Percentiles rank a stretch among this genome's conserved stretches.
Conservation (phyloP, 768 basidiomycete species). For the Agaricus sinodeliciosus region DNA sequence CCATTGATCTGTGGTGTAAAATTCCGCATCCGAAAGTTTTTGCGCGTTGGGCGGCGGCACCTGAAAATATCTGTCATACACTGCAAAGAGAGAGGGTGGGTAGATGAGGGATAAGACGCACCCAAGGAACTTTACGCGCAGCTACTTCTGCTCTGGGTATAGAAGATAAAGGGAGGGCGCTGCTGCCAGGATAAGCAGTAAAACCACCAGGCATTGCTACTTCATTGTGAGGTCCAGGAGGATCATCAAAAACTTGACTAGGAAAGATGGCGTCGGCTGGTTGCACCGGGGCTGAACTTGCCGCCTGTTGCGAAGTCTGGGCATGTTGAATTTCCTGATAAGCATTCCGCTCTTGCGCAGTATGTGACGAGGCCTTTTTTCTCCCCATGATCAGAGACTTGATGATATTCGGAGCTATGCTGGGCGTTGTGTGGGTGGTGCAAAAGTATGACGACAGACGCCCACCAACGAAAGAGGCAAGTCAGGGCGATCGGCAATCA, state of each 20-base stretch:
- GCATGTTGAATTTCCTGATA: conserved; percentile 5
- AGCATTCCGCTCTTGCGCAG: conserved; percentile 1
- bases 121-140: background rate
- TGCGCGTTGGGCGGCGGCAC: conserved; percentile 61
- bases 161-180: too few relatives aligned
- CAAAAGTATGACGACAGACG: background rate
- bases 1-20: conserved; percentile 48
- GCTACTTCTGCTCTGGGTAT: background rate
- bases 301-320: background rate
- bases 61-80: conserved; percentile 25
- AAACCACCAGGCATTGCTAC: background rate
- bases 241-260: background rate
- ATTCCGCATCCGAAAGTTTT: conserved; percentile 67
- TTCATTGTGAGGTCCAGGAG: background rate
- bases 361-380: background rate
- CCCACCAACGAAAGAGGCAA: background rate
- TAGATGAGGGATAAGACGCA: conserved; percentile 1
- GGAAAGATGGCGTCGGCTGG: background rate
- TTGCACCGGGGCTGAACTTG: background rate
- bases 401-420: background rate
- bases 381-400: background rate
- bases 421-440: too few relatives aligned
- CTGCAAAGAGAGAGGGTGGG: background rate
- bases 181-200: background rate
- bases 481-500: too few relatives aligned